Percentiles rank a stretch among this genome's conserved stretches.
These are phyloP conservation scores for Nigrospora sphaerica DNA, from an alignment of 2,329 filamentous ascomycete species.

Conservation along the genomic window DNA sequence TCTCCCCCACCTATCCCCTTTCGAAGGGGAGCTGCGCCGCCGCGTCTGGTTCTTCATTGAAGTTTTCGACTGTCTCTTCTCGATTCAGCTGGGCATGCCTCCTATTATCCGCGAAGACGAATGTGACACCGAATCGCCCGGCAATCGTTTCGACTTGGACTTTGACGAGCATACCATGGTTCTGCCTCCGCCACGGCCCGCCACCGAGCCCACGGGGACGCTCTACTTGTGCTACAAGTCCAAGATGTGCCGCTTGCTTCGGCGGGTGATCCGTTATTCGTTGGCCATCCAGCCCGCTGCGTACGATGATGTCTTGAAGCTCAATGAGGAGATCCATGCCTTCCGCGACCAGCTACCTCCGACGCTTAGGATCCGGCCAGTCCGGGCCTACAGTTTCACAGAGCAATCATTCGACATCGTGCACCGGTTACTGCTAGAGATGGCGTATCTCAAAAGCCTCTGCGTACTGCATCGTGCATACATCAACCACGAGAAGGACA, in stretches of 20 bases:
- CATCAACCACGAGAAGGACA: constrained; percentile 30
- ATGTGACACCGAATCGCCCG: constrained; percentile 37
- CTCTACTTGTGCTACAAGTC: constrained; percentile 36
- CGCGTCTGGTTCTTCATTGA: constrained; percentile 40
- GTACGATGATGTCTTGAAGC: constrained; percentile 29
- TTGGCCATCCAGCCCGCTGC: constrained; percentile 25
- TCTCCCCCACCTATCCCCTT: constrained; percentile 35
- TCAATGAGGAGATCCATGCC: constrained; percentile 31
- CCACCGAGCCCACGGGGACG: constrained; percentile 34
- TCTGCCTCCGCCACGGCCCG: constrained; percentile 33
- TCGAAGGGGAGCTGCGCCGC: constrained; percentile 44
- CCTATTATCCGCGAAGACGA: constrained; percentile 39
- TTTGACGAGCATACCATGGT: constrained; percentile 38
- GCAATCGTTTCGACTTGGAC: constrained; percentile 41
- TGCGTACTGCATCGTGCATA: constrained; percentile 44
- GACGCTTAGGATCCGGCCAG: constrained; percentile 31
- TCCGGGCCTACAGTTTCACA: constrained; percentile 33
- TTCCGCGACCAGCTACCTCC: constrained; percentile 30
- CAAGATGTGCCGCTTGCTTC: constrained; percentile 33
- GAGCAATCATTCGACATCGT: constrained; percentile 38
- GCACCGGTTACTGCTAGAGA: constrained; percentile 39
- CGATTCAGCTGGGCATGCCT: constrained; percentile 46
- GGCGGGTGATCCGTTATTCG: constrained; percentile 34
- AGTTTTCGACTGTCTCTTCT: constrained; percentile 39
- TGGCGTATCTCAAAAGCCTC: constrained; percentile 39